Base-by-base conservation (phyloP, 139 green algal species). In the Marvania coccoides region DNA sequence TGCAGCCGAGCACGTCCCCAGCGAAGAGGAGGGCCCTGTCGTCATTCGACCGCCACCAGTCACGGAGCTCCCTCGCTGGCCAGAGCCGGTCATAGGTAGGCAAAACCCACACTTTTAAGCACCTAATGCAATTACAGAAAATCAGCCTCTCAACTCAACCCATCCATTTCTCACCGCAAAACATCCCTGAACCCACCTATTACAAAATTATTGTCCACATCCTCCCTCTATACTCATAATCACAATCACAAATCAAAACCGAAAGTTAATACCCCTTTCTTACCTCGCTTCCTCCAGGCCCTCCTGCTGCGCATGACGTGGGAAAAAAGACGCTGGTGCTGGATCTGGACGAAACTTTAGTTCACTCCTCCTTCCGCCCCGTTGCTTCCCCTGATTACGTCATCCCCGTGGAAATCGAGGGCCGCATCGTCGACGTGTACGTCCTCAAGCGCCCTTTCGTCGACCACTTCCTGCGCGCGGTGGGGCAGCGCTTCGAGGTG, bases 341-440 rank as follows among this genome's bases (percentile, higher is more conserved):
- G 33, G 93, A 98, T 68, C 77, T 98, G 56, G 93, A 98, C 70
- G 93, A 99, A 67, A 99, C 93, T 47, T 76, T 99, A 31, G 94
- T 99, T 40, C 93, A 99, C 84, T 93, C 81, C n/a, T 93, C 81
- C 31, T 99, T 99, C 79, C 91, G 91, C 72, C 90, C 88, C 13
- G 78, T 98, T 2, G 71, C 85, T 4, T 85, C 87, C 40, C 63
- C 87, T 3, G 92, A 98, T 74, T 98, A 87, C 79, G 83, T 96
- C 63, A 92, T 98, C 42, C 90, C 90, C 6, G 90, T 99, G 31
- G 87, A 95, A 47, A 93, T 94, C 30, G 84, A 95, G 62, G 77
- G 76, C 39, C 66, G 74, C 28, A 65, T 95, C 3, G 82, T 96
- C 33, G 90, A 96, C 63, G 90, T 97, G 36, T 94, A 96, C 38